phyloP scores from a whole-genome alignment of 768 basidiomycete species.

The Mycena metata region DNA sequence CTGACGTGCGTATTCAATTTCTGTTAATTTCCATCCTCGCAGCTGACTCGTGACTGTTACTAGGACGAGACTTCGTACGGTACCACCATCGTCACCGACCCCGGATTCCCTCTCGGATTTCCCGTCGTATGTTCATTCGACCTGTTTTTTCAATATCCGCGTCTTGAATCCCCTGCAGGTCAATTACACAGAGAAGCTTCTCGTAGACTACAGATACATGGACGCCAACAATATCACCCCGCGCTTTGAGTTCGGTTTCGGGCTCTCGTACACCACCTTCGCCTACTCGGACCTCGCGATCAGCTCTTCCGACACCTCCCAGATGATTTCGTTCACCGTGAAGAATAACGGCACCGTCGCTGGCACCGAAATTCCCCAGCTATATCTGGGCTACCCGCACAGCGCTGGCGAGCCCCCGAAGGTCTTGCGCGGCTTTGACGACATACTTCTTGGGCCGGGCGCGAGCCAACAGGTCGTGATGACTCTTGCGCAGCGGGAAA shows the following conservation, averaged over 20 bases:
- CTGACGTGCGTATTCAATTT: constrained; percentile 58
- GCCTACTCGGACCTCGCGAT: constrained; percentile 43
- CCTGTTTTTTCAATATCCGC: constrained; percentile 35
- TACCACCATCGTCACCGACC: constrained; percentile 19
- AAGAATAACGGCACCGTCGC: constrained; percentile 52
- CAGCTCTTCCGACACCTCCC: constrained; percentile 23
- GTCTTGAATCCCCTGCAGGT: too few species aligned
- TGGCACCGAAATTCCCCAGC: constrained; percentile 44
- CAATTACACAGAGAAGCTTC: constrained; percentile 11
- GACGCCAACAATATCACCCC: constrained; percentile 45
- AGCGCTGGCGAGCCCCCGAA: constrained; percentile 47
- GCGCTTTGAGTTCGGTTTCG: constrained; percentile 51
- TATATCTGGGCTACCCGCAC: constrained; percentile 46
- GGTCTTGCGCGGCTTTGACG: constrained; percentile 51
- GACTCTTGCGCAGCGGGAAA: too few species aligned
- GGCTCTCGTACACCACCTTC: constrained; percentile 60
- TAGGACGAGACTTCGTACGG: constrained; percentile 40
- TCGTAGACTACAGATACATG: constrained; percentile 49
- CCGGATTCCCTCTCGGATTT: constrained; percentile 45
- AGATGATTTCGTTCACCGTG: constrained; percentile 50
- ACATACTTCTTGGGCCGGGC: constrained; percentile 39
- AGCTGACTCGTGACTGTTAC: constrained; percentile 57
- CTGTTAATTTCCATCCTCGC: too few species aligned
- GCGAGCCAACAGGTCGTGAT: constrained; percentile 1
- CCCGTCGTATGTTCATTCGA: constrained; percentile 36